A percentile compares a stretch with the other conserved stretches of the same genome.
Evolutionary conservation across 805 yeast species (phyloP).

Genomic region (Zygotorulaspora florentina): DNA sequence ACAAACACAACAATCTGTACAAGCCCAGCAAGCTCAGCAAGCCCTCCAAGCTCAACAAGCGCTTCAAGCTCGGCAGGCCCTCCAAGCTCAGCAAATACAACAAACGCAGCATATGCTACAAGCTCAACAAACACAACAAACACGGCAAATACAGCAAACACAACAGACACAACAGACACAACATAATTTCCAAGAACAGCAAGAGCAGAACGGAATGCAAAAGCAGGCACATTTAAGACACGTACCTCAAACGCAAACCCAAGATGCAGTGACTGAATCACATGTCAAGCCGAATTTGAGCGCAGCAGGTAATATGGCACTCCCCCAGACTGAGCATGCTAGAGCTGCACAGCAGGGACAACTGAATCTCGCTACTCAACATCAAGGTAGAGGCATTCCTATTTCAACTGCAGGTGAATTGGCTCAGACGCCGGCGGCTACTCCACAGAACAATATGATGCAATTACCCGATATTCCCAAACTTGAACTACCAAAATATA

Average conservation of each 20-base stretch:
- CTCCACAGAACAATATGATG: constrained; percentile 6
- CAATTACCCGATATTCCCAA: constrained; percentile 27
- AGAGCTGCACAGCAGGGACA: constrained; percentile 27
- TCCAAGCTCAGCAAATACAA: constrained; percentile 5
- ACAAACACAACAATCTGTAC: background rate
- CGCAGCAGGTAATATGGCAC: background rate
- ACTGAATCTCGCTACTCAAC: constrained; percentile 5
- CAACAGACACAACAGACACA: constrained; percentile 2
- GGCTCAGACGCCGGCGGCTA: constrained; percentile 10
- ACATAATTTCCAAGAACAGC: constrained; percentile 10
- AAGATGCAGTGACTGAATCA: background rate
- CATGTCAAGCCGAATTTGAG: background rate
- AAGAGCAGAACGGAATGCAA: constrained; percentile 1
- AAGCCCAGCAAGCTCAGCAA: constrained; percentile 8
- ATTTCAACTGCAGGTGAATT: constrained; percentile 4
- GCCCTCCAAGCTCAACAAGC: constrained; percentile 5
- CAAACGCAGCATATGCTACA: background rate
- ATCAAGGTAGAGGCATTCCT: background rate
- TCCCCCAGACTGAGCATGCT: background rate
- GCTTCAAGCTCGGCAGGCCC: constrained; percentile 8
- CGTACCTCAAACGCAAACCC: background rate
- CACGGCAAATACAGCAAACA: background rate
- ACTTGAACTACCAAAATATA: constrained; percentile 26
- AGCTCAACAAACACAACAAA: constrained; percentile 1
- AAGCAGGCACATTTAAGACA: background rate